Base-by-base conservation (phyloP, 306 rosid genomes). In the Argentina anserina region DNA sequence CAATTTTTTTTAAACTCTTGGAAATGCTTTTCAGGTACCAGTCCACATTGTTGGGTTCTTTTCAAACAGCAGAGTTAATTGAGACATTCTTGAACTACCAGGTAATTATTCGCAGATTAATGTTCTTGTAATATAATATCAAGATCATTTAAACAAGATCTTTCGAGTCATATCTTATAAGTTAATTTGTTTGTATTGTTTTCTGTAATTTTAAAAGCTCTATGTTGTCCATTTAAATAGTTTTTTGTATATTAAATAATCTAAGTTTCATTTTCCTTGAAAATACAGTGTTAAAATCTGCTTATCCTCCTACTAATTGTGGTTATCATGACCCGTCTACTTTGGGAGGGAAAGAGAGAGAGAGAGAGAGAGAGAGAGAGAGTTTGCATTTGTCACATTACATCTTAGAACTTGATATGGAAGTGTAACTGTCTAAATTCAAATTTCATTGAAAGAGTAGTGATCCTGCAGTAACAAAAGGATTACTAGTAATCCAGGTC, bases 51-150 rank as follows among this genome's bases (percentile, higher is more conserved):
- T 84, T 91, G 17, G 98, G 98, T 37, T 89, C 97, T 64, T 94
- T 85, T 82, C 98, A 94, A 81, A 91, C 98, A 3, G 94, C 81
- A 75, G 98, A 94, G 74, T 83, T 94, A 68, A 91, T 94, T 45
- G 96, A 94, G 84, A 94, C 98, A 72, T 94, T 91, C 79, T 89
- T 94, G 98, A 94, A 94, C 76, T 94, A 94, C 71, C 96, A 94
- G 97, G 98, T 94, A 83, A 72, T 64, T 43, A 65, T 73, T 29
- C 14, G 73, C 41, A 18, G 8, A 10, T 21, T 31, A 15, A 12
- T 65, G 3, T 29, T 65, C 3, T 7, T 3, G 3, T 20, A 39
- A 3, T 8, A 17, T 15, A 7, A 23, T 41, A 65, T 20, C 52
- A 41, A 5, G 6, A 65, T 18, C 42, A 36, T 25, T 55, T 25